Evolutionary conservation across 495 filamentous ascomycete genomes (phyloP), one percentile per base, ranked within the genome.

Genomic region (Daldinia bambusicola): DNA sequence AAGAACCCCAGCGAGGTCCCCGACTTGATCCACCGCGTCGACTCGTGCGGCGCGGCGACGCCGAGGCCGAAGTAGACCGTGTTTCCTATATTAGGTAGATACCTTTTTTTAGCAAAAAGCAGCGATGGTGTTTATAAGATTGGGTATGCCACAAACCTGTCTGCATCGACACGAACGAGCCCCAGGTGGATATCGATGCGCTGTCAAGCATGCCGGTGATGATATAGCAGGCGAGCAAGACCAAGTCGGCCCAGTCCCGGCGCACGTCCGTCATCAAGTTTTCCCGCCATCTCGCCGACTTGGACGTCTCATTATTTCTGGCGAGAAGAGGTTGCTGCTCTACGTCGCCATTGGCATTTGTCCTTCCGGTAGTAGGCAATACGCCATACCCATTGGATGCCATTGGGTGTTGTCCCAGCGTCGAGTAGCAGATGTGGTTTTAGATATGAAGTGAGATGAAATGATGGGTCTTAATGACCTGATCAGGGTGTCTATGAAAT

Each of bases 81-180:
- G 77, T 93, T 93, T 53, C 84, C 84, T 86, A 26, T 1, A 26
- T 1, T 26, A 41, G 22, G 26, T 16, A 22, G 56, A 45, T 10
- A 22, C 12, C 31, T 2, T 45, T 22, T 45, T 13, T 18, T 40
- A 36, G 18, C 8, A 22, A 38, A 20, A 14, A 10, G 1, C 9
- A 14, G 5, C 40, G 6, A 32, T 20, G 22, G 20, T 38, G 0
- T 8, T 20, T 8, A n/a, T 38, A 34, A 5, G 10, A 13, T 6
- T 20, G 37, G 37, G 32, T 26, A 26, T 26, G 26, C 7, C 13
- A 63, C 75, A 7, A 37, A 82, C 90, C 90, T 26, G 91, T 93
- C 74, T 93, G 90, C 91, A 93, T 93, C 70, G 87, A 90, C 26
- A 91, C 90, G 71, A 93, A 93, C 1, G 88, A 88, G 12, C 90